These are phyloP conservation scores for Mycena kentingensis DNA, from an alignment of 768 basidiomycete species.

Conservation along the genomic window DNA sequence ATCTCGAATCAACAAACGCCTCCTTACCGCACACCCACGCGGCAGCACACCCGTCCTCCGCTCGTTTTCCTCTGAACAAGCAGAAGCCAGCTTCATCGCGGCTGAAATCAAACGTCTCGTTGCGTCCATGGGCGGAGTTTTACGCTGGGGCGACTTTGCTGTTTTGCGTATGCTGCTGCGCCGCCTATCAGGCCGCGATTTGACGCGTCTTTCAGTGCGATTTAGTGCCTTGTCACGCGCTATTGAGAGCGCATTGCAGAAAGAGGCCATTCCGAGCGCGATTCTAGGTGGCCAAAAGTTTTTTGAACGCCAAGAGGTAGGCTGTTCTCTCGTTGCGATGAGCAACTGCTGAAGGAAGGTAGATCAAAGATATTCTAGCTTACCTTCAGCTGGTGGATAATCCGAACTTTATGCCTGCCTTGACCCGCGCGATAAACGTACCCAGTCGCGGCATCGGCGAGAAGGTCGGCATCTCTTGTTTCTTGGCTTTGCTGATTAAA, in stretches of 20 bases:
- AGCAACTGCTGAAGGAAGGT: neutral
- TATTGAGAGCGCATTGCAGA: constrained; percentile 76
- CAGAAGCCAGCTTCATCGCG: constrained; percentile 74
- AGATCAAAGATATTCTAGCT: constrained; percentile 81
- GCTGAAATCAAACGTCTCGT: constrained; percentile 75
- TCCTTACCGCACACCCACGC: constrained; percentile 66
- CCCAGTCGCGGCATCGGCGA: constrained; percentile 76
- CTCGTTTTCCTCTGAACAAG: constrained; percentile 52
- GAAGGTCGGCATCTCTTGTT: constrained; percentile 49
- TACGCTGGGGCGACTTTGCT: constrained; percentile 77
- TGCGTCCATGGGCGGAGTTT: constrained; percentile 70
- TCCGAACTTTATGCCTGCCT: constrained; percentile 63
- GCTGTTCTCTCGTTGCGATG: constrained; percentile 10
- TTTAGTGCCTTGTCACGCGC: constrained; percentile 78
- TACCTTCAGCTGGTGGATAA: constrained; percentile 86
- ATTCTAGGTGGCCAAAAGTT: constrained; percentile 83
- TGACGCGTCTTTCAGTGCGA: constrained; percentile 53
- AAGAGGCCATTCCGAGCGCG: constrained; percentile 73
- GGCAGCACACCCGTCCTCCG: constrained; percentile 64
- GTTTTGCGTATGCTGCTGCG: constrained; percentile 62
- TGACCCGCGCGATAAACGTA: constrained; percentile 69
- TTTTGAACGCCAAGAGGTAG: constrained; percentile 80
- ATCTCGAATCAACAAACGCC: constrained; percentile 70
- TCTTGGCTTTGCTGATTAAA: neutral
- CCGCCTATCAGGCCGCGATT: neutral